These are phyloP conservation scores for Ophiobolus disseminans DNA, from an alignment of 2,329 filamentous ascomycete species.

Conservation along the genomic window DNA sequence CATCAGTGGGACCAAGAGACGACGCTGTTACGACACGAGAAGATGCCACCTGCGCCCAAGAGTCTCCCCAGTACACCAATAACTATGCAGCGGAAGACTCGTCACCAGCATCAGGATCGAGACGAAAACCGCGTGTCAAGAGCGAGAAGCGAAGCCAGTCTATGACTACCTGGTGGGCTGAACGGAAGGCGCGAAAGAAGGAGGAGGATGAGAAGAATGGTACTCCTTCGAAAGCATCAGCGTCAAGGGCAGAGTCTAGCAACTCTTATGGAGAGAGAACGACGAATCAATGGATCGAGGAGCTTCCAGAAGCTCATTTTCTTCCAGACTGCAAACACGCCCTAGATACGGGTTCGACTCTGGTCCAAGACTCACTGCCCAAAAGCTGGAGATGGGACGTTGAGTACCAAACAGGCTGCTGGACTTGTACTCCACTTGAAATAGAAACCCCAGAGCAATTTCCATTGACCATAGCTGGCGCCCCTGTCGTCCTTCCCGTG, in stretches of 20 bases:
- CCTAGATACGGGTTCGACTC: not conserved
- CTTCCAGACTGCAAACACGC: not conserved
- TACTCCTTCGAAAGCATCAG: slow-evolving; percentile 23
- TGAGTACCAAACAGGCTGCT: slow-evolving; percentile 13
- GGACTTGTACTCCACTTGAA: slow-evolving; percentile 23
- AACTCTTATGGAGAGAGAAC: too few species aligned
- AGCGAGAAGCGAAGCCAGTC: slow-evolving; percentile 54
- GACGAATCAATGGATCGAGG: not conserved
- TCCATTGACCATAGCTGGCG: slow-evolving; percentile 20
- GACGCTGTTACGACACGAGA: too few species aligned
- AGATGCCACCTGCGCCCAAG: too few species aligned
- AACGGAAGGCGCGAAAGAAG: slow-evolving; percentile 49
- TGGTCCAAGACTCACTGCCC: not conserved
- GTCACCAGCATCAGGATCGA: slow-evolving; percentile 33
- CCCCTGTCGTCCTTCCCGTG: slow-evolving; percentile 23
- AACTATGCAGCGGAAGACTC: slow-evolving; percentile 38
- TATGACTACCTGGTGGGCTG: slow-evolving; percentile 57
- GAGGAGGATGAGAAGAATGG: slow-evolving; percentile 42
- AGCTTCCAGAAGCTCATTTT: not conserved
- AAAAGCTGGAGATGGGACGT: slow-evolving; percentile 14
- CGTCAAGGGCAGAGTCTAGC: slow-evolving; percentile 36
- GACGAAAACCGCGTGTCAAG: slow-evolving; percentile 50
- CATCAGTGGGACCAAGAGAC: too few species aligned
- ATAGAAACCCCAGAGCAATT: slow-evolving; percentile 8
- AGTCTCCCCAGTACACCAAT: slow-evolving; percentile 42